These are phyloP conservation scores for Mycosphaerella arachidis DNA, from an alignment of 2,329 filamentous ascomycete species.

Conservation along the genomic window DNA sequence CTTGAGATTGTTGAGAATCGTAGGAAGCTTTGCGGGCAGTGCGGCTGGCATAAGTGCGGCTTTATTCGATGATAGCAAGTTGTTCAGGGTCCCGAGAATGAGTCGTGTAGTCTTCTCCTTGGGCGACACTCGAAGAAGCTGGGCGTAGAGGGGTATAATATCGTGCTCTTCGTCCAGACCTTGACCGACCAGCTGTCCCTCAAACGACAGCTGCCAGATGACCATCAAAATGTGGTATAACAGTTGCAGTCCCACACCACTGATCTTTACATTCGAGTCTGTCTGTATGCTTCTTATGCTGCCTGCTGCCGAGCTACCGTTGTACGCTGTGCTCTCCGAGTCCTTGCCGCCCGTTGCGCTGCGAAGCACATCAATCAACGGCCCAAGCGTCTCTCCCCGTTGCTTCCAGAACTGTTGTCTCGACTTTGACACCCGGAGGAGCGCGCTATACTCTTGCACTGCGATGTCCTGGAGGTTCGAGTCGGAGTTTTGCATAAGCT, in stretches of 20 bases:
- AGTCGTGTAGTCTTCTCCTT: constrained; percentile 97
- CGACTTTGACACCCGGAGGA: constrained; percentile 70
- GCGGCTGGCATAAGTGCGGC: constrained; percentile 70
- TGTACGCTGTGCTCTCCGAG: constrained; percentile 57
- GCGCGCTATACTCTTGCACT: constrained; percentile 81
- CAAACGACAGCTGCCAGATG: constrained; percentile 95
- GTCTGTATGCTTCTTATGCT: constrained; percentile 48
- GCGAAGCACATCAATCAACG: constrained; percentile 74
- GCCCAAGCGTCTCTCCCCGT: constrained; percentile 74
- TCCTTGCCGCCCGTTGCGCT: constrained; percentile 70
- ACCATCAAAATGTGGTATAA: constrained; percentile 92
- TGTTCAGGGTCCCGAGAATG: constrained; percentile 81
- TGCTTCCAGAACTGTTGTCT: constrained; percentile 88
- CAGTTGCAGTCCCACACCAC: constrained; percentile 83
- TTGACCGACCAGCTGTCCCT: constrained; percentile 64
- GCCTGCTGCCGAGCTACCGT: constrained; percentile 35
- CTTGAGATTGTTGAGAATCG: constrained; percentile 55
- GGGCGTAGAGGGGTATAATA: constrained; percentile 84
- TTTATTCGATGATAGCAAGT: constrained; percentile 72
- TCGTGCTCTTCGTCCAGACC: constrained; percentile 91
- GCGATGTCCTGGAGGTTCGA: constrained; percentile 92
- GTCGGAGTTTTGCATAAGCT: constrained; percentile 78
- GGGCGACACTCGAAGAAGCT: constrained; percentile 83
- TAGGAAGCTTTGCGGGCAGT: constrained; percentile 75
- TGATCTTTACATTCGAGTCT: constrained; percentile 60